Conservation (phyloP, 2,329 filamentous ascomycete genomes). For the Colletotrichum sp. region DNA sequence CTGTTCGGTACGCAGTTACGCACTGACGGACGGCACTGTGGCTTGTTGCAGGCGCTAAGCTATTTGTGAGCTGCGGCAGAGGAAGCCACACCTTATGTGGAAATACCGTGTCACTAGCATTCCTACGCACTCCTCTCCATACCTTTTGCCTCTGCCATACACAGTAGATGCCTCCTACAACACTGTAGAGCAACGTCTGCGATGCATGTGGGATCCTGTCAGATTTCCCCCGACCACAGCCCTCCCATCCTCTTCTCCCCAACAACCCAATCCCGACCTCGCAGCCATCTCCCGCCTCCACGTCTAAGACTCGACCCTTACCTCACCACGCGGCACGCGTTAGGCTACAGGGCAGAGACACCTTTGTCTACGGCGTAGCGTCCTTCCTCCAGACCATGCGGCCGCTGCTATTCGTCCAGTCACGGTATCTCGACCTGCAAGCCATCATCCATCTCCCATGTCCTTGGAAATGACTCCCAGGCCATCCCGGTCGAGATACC, state of each 20-base stretch:
- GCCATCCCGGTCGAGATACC: background rate
- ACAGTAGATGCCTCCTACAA: background rate
- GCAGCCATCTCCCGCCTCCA: background rate
- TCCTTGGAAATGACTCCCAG: background rate
- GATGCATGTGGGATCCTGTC: background rate
- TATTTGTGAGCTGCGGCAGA: background rate
- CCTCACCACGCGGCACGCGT: background rate
- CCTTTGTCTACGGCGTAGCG: background rate
- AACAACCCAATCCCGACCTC: constrained; percentile 16
- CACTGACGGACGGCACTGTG: background rate
- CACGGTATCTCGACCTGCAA: background rate
- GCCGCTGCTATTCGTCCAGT: background rate
- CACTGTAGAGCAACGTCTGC: background rate
- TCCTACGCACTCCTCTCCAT: background rate
- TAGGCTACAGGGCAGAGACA: background rate
- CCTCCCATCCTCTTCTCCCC: background rate
- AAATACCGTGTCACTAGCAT: background rate
- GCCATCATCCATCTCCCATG: constrained; percentile 10
- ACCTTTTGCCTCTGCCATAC: rapidly evolving
- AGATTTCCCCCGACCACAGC: background rate
- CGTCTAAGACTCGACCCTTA: background rate
- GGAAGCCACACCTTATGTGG: background rate
- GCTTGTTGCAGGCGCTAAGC: background rate
- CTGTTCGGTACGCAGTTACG: background rate
- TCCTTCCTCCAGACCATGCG: background rate